A percentile compares a stretch with the other conserved stretches of the same genome.
phyloP scores from a whole-genome alignment of 495 filamentous ascomycete genomes.

The Sordaria brevicollis region DNA sequence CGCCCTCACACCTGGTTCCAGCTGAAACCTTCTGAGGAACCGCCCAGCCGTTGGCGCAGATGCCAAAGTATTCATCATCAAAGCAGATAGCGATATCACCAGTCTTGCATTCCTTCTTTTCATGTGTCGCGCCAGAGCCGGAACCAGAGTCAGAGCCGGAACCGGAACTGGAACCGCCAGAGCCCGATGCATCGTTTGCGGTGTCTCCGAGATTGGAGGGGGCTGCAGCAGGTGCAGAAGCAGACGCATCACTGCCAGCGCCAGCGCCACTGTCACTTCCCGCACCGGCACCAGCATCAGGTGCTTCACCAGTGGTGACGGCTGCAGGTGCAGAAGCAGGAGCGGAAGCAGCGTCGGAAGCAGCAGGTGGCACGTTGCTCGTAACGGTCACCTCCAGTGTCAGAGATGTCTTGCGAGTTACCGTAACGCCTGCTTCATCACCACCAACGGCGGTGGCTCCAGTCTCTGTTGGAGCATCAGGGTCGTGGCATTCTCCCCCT shows the following conservation, averaged over 20 bases:
- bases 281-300: not conserved
- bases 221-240: not conserved
- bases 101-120: not conserved
- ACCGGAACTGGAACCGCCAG: not conserved
- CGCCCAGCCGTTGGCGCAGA: slow-evolving; percentile 9
- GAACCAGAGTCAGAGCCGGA: not conserved
- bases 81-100: not conserved
- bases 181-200: not conserved
- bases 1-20: slow-evolving; percentile 10
- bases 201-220: not conserved
- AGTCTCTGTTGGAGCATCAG: not conserved
- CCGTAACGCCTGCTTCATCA: not conserved
- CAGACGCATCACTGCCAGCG: not conserved
- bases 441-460: not conserved
- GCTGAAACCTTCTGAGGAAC: slow-evolving; percentile 1
- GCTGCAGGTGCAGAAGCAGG: not conserved
- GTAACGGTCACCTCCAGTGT: not conserved
- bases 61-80: slow-evolving; percentile 2
- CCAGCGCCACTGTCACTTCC: not conserved
- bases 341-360: not conserved
- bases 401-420: not conserved
- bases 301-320: not conserved
- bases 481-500: not conserved
- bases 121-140: not conserved
- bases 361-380: not conserved